Evolutionary conservation across 352 stramenopile species (phyloP), one percentile per base, ranked within the genome.

Genomic region (Phytophthora syringae): DNA sequence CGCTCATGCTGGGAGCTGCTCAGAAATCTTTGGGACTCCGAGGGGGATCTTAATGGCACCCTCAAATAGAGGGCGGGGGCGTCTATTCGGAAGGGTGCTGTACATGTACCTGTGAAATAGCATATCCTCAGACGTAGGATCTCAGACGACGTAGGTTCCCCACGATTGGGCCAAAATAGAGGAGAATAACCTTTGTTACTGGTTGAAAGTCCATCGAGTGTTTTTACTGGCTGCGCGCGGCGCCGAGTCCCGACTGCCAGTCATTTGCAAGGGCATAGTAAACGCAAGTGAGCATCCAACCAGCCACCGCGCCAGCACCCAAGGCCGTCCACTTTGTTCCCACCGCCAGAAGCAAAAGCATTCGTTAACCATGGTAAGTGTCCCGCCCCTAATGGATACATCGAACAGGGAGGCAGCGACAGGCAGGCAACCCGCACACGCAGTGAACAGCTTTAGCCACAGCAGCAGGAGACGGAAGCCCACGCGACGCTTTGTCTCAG

Each of bases 271-370:
- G 44, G 24, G 32, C 51, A 92, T 92, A 89, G 50, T 90, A 54
- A 80, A 77, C 13, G n/a, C 67, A 87, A 90, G 79, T 79, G 69
- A 80, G 27, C 40, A 73, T 69, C 74, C 60, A 52, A 37, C 57
- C 56, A 59, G 55, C 60, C 65, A 72, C 59, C 32, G 71, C 55
- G 18, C 30, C 9, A 7, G 16, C 34, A 21, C 48, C 48, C 49
- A 57, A 43, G 22, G 60, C 65, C 42, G 60, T 62, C 76, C 80
- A 89, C 75, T 89, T 89, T 88, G 76, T 86, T 88, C 80, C 79
- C 83, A 89, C 72, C 62, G 76, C 77, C 77, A 89, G 74, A 86
- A 92, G 83, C 76, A 92, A 92, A 92, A 92, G 83, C 83, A 92
- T 86, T 77, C 79, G 84, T 80, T 81, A 76, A 89, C 80, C 80